phyloP scores from a whole-genome alignment of 2,329 filamentous ascomycete genomes.

The Talaromyces sp. region DNA sequence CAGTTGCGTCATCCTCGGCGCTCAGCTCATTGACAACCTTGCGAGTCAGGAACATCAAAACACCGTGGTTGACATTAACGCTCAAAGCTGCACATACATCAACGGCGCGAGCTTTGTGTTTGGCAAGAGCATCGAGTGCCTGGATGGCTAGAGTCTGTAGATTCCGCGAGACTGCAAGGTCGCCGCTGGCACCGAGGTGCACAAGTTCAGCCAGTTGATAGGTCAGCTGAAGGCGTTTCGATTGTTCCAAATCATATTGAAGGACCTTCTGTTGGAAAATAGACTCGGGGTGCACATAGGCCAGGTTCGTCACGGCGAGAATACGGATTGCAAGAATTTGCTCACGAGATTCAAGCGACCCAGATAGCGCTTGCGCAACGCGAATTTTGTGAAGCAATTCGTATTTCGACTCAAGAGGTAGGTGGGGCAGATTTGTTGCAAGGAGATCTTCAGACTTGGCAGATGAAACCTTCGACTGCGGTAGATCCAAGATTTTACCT shows the following conservation, averaged over 20 bases:
- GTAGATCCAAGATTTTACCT: constrained; percentile 65
- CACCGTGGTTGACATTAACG: constrained; percentile 93
- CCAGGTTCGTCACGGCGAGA: constrained; percentile 85
- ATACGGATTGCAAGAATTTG: constrained; percentile 78
- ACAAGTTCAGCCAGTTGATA: constrained; percentile 92
- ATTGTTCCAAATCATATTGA: constrained; percentile 85
- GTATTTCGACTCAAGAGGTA: constrained; percentile 75
- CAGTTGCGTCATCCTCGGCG: constrained; percentile 58
- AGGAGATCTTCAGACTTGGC: constrained; percentile 42
- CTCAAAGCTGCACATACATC: constrained; percentile 91
- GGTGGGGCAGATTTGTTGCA: constrained; percentile 55
- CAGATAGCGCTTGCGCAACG: constrained; percentile 76
- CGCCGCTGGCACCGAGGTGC: constrained; percentile 74
- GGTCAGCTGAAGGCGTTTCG: constrained; percentile 81
- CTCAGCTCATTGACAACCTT: constrained; percentile 86
- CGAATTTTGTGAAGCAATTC: constrained; percentile 83
- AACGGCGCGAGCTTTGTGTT: constrained; percentile 71
- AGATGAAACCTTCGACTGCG: constrained; percentile 51
- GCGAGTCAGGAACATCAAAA: constrained; percentile 87
- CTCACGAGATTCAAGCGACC: constrained; percentile 67
- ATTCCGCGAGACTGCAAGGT: constrained; percentile 68
- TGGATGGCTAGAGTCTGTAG: constrained; percentile 81
- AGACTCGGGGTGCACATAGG: constrained; percentile 81
- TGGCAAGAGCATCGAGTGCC: constrained; percentile 82
- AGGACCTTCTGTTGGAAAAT: constrained; percentile 85